Evolutionary conservation across 2,329 filamentous ascomycete species (phyloP).

Genomic region (Ophioceras dolichostomum): DNA sequence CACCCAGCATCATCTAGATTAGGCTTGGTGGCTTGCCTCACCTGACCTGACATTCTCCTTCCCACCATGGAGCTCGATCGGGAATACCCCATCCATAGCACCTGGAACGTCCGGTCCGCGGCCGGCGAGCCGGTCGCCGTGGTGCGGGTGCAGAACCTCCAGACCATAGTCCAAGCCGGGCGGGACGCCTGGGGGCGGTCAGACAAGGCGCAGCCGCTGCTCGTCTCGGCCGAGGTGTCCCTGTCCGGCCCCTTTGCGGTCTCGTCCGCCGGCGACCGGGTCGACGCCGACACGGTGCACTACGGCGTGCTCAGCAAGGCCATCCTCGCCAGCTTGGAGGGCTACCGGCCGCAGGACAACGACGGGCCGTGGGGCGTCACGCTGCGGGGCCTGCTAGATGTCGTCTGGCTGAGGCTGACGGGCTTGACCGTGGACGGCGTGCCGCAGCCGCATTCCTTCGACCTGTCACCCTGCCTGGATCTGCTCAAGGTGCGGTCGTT

Average conservation of each 20-base stretch:
- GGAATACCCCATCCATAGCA: slow-evolving; percentile 15
- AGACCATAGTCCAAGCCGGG: slow-evolving; percentile 40
- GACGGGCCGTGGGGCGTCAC: slow-evolving; percentile 4
- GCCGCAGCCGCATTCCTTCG: slow-evolving; percentile 13
- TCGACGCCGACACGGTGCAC: slow-evolving; percentile 61
- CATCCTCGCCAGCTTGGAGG: slow-evolving; percentile 34
- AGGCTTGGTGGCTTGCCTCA: too few relatives aligned
- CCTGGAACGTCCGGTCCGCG: slow-evolving; percentile 23
- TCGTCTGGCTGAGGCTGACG: slow-evolving; percentile 24
- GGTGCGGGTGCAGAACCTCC: slow-evolving; percentile 51
- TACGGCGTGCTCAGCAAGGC: slow-evolving; percentile 61
- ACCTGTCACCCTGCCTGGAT: slow-evolving; percentile 20
- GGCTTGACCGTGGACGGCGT: slow-evolving; percentile 20
- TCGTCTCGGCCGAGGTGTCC: slow-evolving; percentile 46
- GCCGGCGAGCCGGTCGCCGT: slow-evolving; percentile 34
- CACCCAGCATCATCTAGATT: too few relatives aligned
- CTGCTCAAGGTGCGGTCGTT: slow-evolving; percentile 28
- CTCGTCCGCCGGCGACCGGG: slow-evolving; percentile 44
- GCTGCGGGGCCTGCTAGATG: slow-evolving; percentile 20
- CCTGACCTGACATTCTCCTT: too few relatives aligned
- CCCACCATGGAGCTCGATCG: slow-evolving; percentile 3
- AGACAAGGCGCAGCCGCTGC: slow-evolving; percentile 46
- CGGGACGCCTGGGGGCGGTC: slow-evolving; percentile 57
- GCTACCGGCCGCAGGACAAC: slow-evolving; percentile 4
- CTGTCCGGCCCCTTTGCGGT: slow-evolving; percentile 43